Conservation (phyloP, 2,329 filamentous ascomycete species). For the Exutisphaerella laricina region DNA sequence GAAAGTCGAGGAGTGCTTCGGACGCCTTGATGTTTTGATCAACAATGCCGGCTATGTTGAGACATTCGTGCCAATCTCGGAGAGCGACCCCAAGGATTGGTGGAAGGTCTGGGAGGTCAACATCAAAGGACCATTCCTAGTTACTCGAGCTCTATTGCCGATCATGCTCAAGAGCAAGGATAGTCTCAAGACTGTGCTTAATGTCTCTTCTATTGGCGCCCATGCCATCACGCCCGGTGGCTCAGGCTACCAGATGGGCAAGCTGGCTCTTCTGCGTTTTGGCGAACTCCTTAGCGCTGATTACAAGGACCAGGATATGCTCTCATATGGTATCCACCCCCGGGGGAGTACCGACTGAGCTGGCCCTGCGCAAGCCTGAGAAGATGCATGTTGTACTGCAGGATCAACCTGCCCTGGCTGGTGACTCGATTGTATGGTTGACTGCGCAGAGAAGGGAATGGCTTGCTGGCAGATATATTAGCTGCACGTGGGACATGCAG, state of each 20-base stretch:
- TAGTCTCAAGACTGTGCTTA: constrained; percentile 41
- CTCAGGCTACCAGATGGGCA: constrained; percentile 45
- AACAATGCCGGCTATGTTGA: constrained; percentile 35
- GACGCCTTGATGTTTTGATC: constrained; percentile 35
- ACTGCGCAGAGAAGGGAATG: constrained; percentile 34
- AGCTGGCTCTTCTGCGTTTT: constrained; percentile 44
- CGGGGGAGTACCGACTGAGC: constrained; percentile 43
- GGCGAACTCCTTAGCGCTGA: constrained; percentile 43
- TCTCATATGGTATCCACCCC: constrained; percentile 44
- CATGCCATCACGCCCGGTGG: constrained; percentile 23
- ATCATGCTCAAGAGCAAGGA: constrained; percentile 30
- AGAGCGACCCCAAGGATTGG: constrained; percentile 39
- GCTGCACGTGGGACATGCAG: constrained; percentile 37
- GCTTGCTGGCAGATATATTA: constrained; percentile 36
- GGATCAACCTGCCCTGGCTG: constrained; percentile 32
- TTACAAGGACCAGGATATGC: constrained; percentile 39
- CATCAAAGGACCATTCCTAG: constrained; percentile 40
- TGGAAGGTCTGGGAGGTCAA: constrained; percentile 48
- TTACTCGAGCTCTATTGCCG: constrained; percentile 43
- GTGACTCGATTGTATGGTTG: constrained; percentile 32
- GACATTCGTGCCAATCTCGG: constrained; percentile 17
- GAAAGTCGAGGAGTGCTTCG: constrained; percentile 30
- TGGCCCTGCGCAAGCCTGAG: constrained; percentile 37
- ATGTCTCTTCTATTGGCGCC: constrained; percentile 40
- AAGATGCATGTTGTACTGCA: constrained; percentile 18